phyloP scores from a whole-genome alignment of 805 yeast genomes.

The Pichia cephalocereana region DNA sequence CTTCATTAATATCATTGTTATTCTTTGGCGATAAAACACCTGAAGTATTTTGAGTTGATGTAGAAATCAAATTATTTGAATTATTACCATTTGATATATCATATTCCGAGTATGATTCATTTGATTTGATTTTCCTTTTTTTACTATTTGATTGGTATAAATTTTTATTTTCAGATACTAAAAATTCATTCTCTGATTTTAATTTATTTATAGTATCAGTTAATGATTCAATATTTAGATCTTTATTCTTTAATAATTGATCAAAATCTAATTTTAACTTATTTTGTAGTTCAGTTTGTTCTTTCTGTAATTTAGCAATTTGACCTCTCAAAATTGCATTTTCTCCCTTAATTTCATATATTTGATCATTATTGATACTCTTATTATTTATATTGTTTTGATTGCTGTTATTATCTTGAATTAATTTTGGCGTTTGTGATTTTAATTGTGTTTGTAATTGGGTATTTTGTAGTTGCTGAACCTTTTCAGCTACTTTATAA shows the following conservation, averaged over 20 bases:
- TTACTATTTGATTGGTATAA: conserved; percentile 15
- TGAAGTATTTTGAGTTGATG: conserved; percentile 4
- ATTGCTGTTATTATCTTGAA: too few relatives aligned
- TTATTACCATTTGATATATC: neutral
- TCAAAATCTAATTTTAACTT: conserved; percentile 27
- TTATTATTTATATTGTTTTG: neutral
- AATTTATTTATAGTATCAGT: conserved; percentile 31
- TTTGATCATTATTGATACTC: neutral
- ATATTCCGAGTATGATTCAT: neutral
- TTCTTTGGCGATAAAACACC: neutral
- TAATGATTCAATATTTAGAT: conserved; percentile 17
- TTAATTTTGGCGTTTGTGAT: neutral
- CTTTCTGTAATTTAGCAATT: conserved; percentile 36
- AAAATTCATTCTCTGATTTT: conserved; percentile 48
- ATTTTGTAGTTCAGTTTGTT: conserved; percentile 28
- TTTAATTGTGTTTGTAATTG: neutral
- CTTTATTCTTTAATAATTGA: conserved; percentile 15
- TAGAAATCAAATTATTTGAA: neutral
- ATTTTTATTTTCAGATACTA: conserved; percentile 38
- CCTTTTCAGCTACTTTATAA: neutral
- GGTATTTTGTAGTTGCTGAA: neutral
- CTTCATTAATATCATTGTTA: neutral
- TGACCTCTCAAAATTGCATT: conserved; percentile 68
- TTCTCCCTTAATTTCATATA: conserved; percentile 64
- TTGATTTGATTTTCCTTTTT: conserved; percentile 15